These are phyloP conservation scores for Volvox carteri DNA, from an alignment of 163 green algal species.

Conservation along the genomic window DNA sequence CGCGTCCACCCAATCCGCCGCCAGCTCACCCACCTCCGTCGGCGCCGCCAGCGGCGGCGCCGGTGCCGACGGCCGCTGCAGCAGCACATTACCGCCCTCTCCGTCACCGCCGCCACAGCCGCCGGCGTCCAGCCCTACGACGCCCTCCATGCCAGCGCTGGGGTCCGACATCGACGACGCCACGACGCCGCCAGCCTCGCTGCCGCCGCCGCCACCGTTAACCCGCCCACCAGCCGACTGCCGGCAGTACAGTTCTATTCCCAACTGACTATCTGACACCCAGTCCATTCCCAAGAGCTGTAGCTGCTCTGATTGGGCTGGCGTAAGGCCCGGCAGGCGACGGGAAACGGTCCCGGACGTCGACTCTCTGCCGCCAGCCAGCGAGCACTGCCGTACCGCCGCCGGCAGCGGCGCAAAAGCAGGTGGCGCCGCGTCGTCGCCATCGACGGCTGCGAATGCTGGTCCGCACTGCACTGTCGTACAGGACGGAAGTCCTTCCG, in stretches of 20 bases:
- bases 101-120: not conserved
- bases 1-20: not conserved
- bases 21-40: not conserved
- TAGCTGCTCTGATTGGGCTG: slow-evolving; percentile 31
- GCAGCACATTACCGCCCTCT: not conserved
- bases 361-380: not conserved
- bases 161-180: not conserved
- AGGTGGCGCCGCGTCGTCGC: too few relatives aligned
- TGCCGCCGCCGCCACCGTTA: not conserved
- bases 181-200: not conserved
- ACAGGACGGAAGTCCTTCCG: too few relatives aligned
- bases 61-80: not conserved
- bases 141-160: not conserved
- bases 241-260: too few relatives aligned
- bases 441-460: too few relatives aligned
- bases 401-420: not conserved
- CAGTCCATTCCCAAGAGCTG: slow-evolving; percentile 17
- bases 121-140: not conserved
- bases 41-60: not conserved
- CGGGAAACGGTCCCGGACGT: not conserved
- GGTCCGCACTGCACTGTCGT: too few relatives aligned
- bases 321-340: slow-evolving; percentile 28
- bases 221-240: not conserved
- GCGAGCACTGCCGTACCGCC: not conserved
- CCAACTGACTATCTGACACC: slow-evolving; percentile 19